Conservation (phyloP, 306 rosid species). For the Vigna mungo region DNA sequence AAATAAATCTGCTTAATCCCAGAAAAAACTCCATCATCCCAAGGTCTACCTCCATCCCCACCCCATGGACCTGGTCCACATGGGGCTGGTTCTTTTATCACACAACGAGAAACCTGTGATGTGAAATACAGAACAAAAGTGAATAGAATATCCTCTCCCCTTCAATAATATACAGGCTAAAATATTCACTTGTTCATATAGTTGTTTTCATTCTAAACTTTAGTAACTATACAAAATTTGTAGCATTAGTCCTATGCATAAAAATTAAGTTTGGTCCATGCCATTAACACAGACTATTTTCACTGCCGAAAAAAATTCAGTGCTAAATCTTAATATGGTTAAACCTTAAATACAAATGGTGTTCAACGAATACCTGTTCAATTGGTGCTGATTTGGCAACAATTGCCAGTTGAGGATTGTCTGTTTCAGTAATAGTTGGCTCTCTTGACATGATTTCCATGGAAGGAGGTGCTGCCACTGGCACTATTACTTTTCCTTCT, state of each 20-base stretch:
- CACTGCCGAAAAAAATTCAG: neutral
- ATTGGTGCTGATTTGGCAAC: conserved; percentile 56
- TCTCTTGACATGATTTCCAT: conserved; percentile 48
- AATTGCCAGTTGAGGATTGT: conserved; percentile 56
- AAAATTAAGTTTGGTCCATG: neutral
- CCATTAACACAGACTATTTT: neutral
- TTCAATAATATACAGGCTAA: neutral
- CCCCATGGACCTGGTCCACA: conserved; percentile 99
- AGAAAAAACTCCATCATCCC: conserved; percentile 95
- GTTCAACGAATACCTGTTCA: conserved; percentile 63
- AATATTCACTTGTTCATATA: neutral
- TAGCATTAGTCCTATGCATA: neutral
- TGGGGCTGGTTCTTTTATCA: conserved; percentile 84
- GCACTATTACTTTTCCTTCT: conserved; percentile 70
- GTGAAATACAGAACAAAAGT: neutral
- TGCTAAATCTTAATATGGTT: neutral
- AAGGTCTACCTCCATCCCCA: conserved; percentile 90
- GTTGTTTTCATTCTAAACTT: neutral
- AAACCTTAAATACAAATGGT: neutral
- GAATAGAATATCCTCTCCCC: neutral
- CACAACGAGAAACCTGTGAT: conserved; percentile 64
- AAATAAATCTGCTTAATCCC: conserved; percentile 86
- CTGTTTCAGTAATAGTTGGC: conserved; percentile 53
- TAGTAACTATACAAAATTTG: neutral
- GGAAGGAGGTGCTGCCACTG: conserved; percentile 51